A percentile compares a stretch with the other conserved stretches of the same genome.
These are phyloP conservation scores for Trametes hirsuta DNA, from an alignment of 1,284 basidiomycete genomes.

Conservation along the genomic window DNA sequence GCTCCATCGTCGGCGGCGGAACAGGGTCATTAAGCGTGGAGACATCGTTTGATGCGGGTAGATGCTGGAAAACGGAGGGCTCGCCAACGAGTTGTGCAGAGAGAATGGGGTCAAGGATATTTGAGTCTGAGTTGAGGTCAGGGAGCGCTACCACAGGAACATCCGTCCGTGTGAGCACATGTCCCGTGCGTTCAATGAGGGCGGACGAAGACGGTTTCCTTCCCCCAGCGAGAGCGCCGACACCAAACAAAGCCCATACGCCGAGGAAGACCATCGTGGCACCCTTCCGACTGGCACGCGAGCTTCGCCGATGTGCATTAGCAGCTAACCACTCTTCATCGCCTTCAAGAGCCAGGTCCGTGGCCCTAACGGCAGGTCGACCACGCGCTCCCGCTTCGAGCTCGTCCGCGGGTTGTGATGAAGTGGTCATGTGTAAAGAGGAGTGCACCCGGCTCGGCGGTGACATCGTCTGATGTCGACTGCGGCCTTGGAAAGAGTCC, in stretches of 20 bases:
- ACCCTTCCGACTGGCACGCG: slow-evolving; percentile 63
- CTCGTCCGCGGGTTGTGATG: slow-evolving; percentile 25
- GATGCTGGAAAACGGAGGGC: not conserved
- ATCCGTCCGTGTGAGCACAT: slow-evolving; percentile 30
- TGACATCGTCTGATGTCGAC: slow-evolving; percentile 26
- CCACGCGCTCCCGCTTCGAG: slow-evolving; percentile 44
- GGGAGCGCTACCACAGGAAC: slow-evolving; percentile 9
- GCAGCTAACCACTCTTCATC: slow-evolving; percentile 29
- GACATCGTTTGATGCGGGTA: not conserved
- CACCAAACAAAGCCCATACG: slow-evolving; percentile 67
- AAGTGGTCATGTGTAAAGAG: slow-evolving; percentile 36
- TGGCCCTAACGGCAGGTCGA: slow-evolving; percentile 45
- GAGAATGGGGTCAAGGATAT: slow-evolving; percentile 3
- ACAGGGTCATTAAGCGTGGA: slow-evolving; percentile 2
- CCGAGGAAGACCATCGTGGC: slow-evolving; percentile 76
- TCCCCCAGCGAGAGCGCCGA: slow-evolving; percentile 52
- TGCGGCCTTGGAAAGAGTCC: slow-evolving; percentile 52
- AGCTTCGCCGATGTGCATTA: slow-evolving; percentile 39
- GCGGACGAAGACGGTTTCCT: slow-evolving; percentile 27
- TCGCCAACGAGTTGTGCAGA: slow-evolving; percentile 14
- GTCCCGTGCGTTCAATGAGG: slow-evolving; percentile 33
- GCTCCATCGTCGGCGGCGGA: slow-evolving; percentile 42
- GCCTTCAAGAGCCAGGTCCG: slow-evolving; percentile 10
- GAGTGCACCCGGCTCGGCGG: slow-evolving; percentile 34
- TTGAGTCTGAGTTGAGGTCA: not conserved